phyloP scores from a whole-genome alignment of 495 filamentous ascomycete genomes.

The Hypoxylon lienhwacheense region DNA sequence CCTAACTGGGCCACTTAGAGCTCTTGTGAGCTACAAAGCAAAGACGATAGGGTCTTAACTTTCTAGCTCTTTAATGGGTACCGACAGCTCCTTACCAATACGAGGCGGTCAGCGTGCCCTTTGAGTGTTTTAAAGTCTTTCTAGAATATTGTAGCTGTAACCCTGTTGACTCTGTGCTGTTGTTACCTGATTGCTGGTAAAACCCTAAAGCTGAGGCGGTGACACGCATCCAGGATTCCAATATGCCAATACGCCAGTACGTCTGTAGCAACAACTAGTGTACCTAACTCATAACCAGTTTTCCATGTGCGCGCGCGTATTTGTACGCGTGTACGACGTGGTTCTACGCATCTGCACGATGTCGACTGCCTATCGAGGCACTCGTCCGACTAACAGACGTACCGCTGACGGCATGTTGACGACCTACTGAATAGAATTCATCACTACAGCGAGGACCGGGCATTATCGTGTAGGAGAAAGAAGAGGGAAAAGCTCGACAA shows the following conservation, averaged over 20 bases:
- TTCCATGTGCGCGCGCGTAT: neutral
- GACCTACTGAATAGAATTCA: slow-evolving; percentile 3
- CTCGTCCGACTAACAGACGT: slow-evolving; percentile 18
- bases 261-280: slow-evolving; percentile 2
- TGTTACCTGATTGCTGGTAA: slow-evolving; percentile 29
- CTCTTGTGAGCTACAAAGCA: slow-evolving; percentile 6
- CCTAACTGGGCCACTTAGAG: slow-evolving; percentile 17
- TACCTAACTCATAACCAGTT: neutral
- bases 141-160: slow-evolving; percentile 31
- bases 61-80: slow-evolving; percentile 29
- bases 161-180: slow-evolving; percentile 10
- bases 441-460: slow-evolving; percentile 11
- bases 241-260: too few relatives aligned
- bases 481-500: slow-evolving; percentile 17
- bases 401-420: slow-evolving; percentile 25
- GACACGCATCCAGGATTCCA: slow-evolving; percentile 20
- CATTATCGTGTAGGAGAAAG: slow-evolving; percentile 22
- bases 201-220: slow-evolving; percentile 17
- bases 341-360: slow-evolving; percentile 22
- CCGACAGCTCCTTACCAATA: slow-evolving; percentile 32
- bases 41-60: slow-evolving; percentile 12
- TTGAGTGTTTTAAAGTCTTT: slow-evolving; percentile 20
- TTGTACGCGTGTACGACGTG: slow-evolving; percentile 2
- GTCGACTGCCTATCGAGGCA: slow-evolving; percentile 31
- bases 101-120: slow-evolving; percentile 31